These are phyloP conservation scores for Yamadazyma kitorensis DNA, from an alignment of 805 yeast species.

Conservation along the genomic window DNA sequence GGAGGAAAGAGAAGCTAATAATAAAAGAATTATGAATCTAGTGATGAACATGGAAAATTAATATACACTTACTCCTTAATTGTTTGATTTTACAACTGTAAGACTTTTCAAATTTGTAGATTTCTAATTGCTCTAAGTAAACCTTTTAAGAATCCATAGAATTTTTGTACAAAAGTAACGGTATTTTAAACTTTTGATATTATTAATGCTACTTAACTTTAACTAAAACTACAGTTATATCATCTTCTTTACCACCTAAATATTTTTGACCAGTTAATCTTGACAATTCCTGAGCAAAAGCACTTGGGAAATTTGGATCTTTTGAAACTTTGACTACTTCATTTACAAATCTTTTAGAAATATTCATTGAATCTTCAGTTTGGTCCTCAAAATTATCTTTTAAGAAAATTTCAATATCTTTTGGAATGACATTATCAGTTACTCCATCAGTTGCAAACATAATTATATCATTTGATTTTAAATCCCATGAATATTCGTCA, in stretches of 20 bases:
- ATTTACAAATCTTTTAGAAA: slow-evolving; percentile 57
- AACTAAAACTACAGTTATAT: slow-evolving; percentile 79
- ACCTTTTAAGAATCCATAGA: too few species aligned
- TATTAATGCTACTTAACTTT: slow-evolving; percentile 43
- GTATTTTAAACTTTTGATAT: too few species aligned
- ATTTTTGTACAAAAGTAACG: too few species aligned
- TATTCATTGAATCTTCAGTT: slow-evolving; percentile 37
- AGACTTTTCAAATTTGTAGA: too few species aligned
- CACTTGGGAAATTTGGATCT: slow-evolving; percentile 75
- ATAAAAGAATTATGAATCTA: slow-evolving; percentile 54
- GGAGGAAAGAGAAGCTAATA: slow-evolving; percentile 48
- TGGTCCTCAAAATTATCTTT: slow-evolving; percentile 46
- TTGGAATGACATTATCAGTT: slow-evolving; percentile 74
- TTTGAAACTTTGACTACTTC: slow-evolving; percentile 68
- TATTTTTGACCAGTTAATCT: slow-evolving; percentile 64
- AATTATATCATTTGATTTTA: slow-evolving; percentile 70
- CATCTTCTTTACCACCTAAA: slow-evolving; percentile 94
- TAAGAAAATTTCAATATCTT: slow-evolving; percentile 68
- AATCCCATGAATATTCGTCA: slow-evolving; percentile 61
- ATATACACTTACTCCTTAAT: too few species aligned
- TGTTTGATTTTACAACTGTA: too few species aligned
- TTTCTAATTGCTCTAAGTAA: too few species aligned
- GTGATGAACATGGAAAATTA: slow-evolving; percentile 48
- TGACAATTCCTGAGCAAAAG: slow-evolving; percentile 77
- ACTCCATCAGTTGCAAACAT: slow-evolving; percentile 93